A percentile compares a stretch with the other conserved stretches of the same genome.
phyloP scores from a whole-genome alignment of 1,139 yeast species.

The Trichomonascaceae sp. region DNA sequence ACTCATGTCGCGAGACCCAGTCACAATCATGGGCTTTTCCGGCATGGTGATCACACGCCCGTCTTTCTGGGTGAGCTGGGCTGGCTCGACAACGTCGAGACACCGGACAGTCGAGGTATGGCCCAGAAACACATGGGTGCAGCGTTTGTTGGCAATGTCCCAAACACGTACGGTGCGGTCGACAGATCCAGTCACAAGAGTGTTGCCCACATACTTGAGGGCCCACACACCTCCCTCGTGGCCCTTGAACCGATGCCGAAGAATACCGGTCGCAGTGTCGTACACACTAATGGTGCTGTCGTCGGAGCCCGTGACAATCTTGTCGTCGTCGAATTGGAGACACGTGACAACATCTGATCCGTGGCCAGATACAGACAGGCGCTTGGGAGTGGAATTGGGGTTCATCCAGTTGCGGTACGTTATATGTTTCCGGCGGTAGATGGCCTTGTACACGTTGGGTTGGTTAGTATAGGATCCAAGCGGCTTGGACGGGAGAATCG shows the following conservation, averaged over 20 bases:
- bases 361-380: slow-evolving; percentile 60
- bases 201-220: slow-evolving; percentile 64
- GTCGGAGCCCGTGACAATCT: slow-evolving; percentile 87
- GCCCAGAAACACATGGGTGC: slow-evolving; percentile 80
- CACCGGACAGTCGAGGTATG: slow-evolving; percentile 91
- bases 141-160: slow-evolving; percentile 63
- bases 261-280: slow-evolving; percentile 59
- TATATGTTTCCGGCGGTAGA: slow-evolving; percentile 54
- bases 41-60: slow-evolving; percentile 58
- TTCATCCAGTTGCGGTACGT: slow-evolving; percentile 74
- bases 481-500: background rate
- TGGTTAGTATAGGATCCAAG: too few species aligned
- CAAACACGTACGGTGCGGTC: slow-evolving; percentile 86
- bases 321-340: slow-evolving; percentile 82
- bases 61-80: slow-evolving; percentile 17
- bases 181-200: slow-evolving; percentile 80
- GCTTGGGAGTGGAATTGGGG: slow-evolving; percentile 54
- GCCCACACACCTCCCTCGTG: slow-evolving; percentile 99
- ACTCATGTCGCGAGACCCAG: slow-evolving; percentile 88
- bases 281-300: slow-evolving; percentile 73
- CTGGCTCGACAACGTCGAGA: slow-evolving; percentile 67
- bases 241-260: slow-evolving; percentile 43
- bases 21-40: slow-evolving; percentile 47
- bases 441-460: slow-evolving; percentile 34
- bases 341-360: slow-evolving; percentile 85